Percentiles rank a stretch among this genome's conserved stretches.
These are phyloP conservation scores for Saccharomycopsis phalli DNA, from an alignment of 1,139 yeast species.

Conservation along the genomic window DNA sequence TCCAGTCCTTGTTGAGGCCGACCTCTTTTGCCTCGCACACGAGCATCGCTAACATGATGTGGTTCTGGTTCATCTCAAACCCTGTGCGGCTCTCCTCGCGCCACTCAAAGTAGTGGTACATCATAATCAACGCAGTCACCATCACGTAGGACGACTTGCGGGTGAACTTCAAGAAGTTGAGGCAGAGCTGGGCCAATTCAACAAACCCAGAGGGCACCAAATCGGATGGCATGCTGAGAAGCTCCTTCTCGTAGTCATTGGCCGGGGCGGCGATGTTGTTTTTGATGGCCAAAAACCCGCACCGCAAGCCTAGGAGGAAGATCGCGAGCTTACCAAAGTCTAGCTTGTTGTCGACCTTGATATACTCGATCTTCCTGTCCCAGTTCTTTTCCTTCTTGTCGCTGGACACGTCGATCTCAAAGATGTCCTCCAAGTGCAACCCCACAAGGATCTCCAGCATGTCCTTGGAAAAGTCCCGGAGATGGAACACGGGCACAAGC, in stretches of 20 bases:
- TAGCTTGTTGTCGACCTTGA: constrained; percentile 9
- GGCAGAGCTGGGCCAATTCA: constrained; percentile 14
- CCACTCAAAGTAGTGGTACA: constrained; percentile 10
- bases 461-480: constrained; percentile 3
- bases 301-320: constrained; percentile 9
- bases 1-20: constrained; percentile 15
- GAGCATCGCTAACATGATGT: constrained; percentile 3
- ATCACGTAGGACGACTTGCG: constrained; percentile 8
- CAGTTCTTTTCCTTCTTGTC: neutral
- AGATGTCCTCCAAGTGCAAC: constrained; percentile 1
- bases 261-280: constrained; percentile 10
- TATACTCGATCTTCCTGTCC: constrained; percentile 2
- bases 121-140: constrained; percentile 7
- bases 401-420: neutral
- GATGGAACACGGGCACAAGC: constrained; percentile 14
- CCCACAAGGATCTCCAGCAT: constrained; percentile 11
- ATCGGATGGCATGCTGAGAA: constrained; percentile 2
- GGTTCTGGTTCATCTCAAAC: constrained; percentile 13
- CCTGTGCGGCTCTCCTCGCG: constrained; percentile 16
- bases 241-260: constrained; percentile 10
- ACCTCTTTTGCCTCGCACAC: constrained; percentile 6
- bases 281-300: constrained; percentile 15
- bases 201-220: constrained; percentile 5
- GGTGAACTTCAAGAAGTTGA: constrained; percentile 7
- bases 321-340: constrained; percentile 14